phyloP scores from a whole-genome alignment of 331 rosid species.

The Rhamnella rubrinervis region DNA sequence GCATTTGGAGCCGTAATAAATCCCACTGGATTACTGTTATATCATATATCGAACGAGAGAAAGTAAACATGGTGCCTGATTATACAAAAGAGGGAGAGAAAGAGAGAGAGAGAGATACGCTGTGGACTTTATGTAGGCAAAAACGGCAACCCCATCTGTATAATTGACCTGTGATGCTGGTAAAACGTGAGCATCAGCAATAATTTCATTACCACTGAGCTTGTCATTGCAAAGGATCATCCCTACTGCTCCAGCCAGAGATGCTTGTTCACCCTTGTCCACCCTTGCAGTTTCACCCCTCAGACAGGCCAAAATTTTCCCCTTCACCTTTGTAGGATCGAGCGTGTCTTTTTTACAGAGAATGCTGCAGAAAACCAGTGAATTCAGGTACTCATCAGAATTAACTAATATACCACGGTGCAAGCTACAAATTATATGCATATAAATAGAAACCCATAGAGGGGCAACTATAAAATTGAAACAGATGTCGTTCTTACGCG shows the following conservation, averaged over 20 bases:
- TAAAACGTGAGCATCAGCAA: slow-evolving; percentile 56
- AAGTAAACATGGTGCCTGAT: no score
- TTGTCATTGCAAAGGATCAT: slow-evolving; percentile 68
- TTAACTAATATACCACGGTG: neutral
- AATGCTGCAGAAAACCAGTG: slow-evolving; percentile 23
- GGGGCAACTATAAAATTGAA: neutral
- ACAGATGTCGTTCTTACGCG: slow-evolving; percentile 42
- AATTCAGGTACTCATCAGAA: neutral
- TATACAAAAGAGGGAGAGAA: neutral
- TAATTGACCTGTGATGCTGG: slow-evolving; percentile 57
- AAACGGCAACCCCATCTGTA: slow-evolving; percentile 47
- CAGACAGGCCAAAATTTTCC: slow-evolving; percentile 60
- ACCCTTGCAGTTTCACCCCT: slow-evolving; percentile 46
- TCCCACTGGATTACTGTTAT: slow-evolving; percentile 54
- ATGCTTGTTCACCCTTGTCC: slow-evolving; percentile 51
- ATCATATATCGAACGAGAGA: neutral
- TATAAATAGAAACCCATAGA: neutral
- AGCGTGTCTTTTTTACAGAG: slow-evolving; percentile 41
- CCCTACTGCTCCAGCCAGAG: slow-evolving; percentile 67
- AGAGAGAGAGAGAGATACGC: slow-evolving; percentile 24
- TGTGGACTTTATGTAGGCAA: slow-evolving; percentile 54
- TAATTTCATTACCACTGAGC: slow-evolving; percentile 31
- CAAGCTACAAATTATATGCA: neutral
- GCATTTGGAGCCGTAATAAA: slow-evolving; percentile 42
- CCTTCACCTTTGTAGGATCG: slow-evolving; percentile 52